phyloP scores from a whole-genome alignment of 208 protist species.

The Porcisia deanei region DNA sequence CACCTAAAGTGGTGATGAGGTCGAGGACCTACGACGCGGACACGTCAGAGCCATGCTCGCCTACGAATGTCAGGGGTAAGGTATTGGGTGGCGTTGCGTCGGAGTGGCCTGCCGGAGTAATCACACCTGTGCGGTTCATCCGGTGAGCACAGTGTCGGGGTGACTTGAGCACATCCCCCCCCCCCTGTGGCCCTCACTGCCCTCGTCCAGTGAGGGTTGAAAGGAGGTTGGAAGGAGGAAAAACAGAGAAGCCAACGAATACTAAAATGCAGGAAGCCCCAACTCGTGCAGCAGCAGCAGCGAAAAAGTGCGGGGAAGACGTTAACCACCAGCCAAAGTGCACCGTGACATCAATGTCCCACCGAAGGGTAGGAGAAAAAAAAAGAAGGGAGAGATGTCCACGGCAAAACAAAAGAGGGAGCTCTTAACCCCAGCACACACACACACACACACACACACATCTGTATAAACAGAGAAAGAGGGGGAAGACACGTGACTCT shows the following conservation, averaged over 20 bases:
- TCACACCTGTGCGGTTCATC: not conserved
- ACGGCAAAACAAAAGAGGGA: too few relatives aligned
- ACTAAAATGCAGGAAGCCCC: not conserved
- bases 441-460: too few relatives aligned
- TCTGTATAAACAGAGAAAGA: too few relatives aligned
- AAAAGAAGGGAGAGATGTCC: too few relatives aligned
- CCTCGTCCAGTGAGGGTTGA: too few relatives aligned
- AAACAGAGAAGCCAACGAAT: not conserved
- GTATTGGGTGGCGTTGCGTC: not conserved
- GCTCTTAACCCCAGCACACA: too few relatives aligned
- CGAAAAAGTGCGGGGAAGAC: not conserved
- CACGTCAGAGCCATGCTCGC: not conserved
- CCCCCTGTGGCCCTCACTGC: not conserved
- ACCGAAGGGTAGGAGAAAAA: too few relatives aligned
- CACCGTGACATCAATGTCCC: too few relatives aligned
- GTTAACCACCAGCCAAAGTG: too few relatives aligned
- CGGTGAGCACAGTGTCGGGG: not conserved
- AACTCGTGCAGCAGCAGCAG: not conserved
- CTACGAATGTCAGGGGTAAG: not conserved
- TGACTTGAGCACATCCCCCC: not conserved
- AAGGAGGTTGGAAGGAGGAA: not conserved
- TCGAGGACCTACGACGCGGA: not conserved
- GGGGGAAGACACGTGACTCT: too few relatives aligned
- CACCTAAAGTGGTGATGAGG: not conserved
- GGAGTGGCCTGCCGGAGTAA: not conserved